Evolutionary conservation across 1,139 yeast genomes (phyloP), one percentile per base, ranked within the genome.

Genomic region (Blastobotrys buckinghamii): DNA sequence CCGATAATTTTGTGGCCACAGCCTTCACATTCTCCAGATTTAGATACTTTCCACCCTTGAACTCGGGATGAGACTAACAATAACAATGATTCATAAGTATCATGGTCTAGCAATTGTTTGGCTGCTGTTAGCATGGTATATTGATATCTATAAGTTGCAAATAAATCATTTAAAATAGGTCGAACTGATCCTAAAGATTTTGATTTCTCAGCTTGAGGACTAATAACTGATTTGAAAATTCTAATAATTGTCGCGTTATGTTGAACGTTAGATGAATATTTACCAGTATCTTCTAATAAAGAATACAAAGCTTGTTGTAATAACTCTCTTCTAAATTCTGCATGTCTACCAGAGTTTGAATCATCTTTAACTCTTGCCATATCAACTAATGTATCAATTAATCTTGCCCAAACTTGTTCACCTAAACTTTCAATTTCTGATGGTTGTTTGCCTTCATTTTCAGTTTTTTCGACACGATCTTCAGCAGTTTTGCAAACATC

Each of bases 1-100:
- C 95, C 95, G 76, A 85, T 79, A 36, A 86, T 66, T 30, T 68
- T 67, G 54, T 77, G 78, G 1, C 84, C 86, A 63, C 96, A 87
- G 0, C 82, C 78, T 46, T 84, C 82, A 64, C 96, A 87, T 43
- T 71, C 74, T 45, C 76, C 73, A 17, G 72, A 67, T 27, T 65
- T 66, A 2, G 67, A 63, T 1, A 81, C 75, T 1, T 78, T 67
- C 86, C 90, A 82, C 0, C 95, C 95, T 46, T 65, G 62, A 1
- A 72, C 55, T 20, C 75, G 71, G 42, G 72, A 70, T 1, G 60
- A 55, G 10, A 72, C 68, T 2, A 81, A 62, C 2, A 62, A 53
- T 19, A 69, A 61, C 61, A 82, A 63, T 47, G 73, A 74, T 35
- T 68, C 66, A 58, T 68, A 76, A 2, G 81, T 76, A 49, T 77